Base-by-base conservation (phyloP, 1,139 yeast genomes). In the Magnusiomyces magnusii region DNA sequence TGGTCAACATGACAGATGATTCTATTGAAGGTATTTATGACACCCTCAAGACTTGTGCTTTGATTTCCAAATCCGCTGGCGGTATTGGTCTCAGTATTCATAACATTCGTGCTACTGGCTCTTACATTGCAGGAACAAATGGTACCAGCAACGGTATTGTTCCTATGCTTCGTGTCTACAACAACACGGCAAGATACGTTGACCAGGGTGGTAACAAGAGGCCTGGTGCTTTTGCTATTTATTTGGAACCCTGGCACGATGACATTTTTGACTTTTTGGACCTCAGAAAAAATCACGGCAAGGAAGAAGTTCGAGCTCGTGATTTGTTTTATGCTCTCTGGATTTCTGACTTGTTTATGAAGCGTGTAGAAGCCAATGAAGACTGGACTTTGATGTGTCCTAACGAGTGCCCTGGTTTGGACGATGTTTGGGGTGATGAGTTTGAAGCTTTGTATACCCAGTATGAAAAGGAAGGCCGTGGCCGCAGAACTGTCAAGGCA, bases 171-270 rank as follows among this genome's bases (percentile, higher is more conserved):
- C 79, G 92, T 66, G 93, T 87, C 23, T 87, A 83, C 75, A 87
- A 87, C 75, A 85, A 86, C 70, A 86, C 93, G 58, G 93, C 93
- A 19, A 77, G 95, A 68, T 87, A 86, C 68, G 95, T 87, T 42
- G 95, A 87, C 67, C 95, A 87, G 75, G 95, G 95, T 68, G 95
- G 95, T 62, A 87, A 86, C 75, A 86, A 86, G 69, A 78, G 95
- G 68, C 95, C 95, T 0, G 95, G 95, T 63, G 95, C 95, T 3
- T 83, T 87, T 70, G 92, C 93, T 24, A 72, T 87, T 23, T 87
- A 87, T 67, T 72, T 87, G 57, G 95, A 87, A 72, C 95, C 95
- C 63, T 87, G 95, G 95, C 95, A 87, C 67, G 80, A 87, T 2
- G 95, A 87, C 69, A 78, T 87, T 58, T 81, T 85, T 69, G 90